phyloP scores from a whole-genome alignment of 2,329 filamentous ascomycete genomes.

The Alternaria panax region DNA sequence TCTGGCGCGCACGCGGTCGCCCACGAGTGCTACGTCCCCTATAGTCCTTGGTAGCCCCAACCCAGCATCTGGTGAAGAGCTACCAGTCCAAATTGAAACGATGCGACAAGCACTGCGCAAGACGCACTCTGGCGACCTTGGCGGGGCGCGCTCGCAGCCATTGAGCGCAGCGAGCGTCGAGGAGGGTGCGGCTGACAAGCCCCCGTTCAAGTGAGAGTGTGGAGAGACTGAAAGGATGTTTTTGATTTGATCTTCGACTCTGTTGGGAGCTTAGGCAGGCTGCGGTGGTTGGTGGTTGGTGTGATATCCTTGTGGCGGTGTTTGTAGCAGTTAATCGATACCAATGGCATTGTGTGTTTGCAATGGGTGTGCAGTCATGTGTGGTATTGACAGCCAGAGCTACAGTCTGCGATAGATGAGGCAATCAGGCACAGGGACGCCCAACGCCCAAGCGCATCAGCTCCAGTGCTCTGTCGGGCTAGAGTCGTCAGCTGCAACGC shows the following conservation, averaged over 20 bases:
- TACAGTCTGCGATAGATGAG: constrained; percentile 20
- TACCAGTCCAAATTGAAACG: constrained; percentile 88
- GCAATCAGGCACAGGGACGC: constrained; percentile 5
- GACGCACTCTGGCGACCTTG: constrained; percentile 83
- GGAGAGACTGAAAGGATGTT: background rate
- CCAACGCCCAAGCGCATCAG: too few relatives aligned
- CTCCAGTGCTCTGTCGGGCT: too few relatives aligned
- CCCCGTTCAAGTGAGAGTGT: constrained; percentile 38
- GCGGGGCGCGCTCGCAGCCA: constrained; percentile 52
- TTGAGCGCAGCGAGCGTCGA: constrained; percentile 50
- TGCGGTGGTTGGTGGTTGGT: constrained; percentile 20
- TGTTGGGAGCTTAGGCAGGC: constrained; percentile 1
- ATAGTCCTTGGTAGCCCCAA: constrained; percentile 59
- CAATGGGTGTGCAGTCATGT: background rate
- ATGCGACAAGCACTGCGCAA: constrained; percentile 89
- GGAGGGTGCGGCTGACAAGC: constrained; percentile 42
- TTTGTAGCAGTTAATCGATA: constrained; percentile 6
- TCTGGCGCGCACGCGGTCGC: constrained; percentile 65
- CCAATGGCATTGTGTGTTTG: background rate
- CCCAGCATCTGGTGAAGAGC: constrained; percentile 67
- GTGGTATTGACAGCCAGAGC: too few relatives aligned
- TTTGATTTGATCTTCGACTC: constrained; percentile 10
- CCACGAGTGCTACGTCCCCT: constrained; percentile 66
- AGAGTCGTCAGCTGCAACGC: too few relatives aligned
- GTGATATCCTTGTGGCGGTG: constrained; percentile 37